These are phyloP conservation scores for Pseudocohnilembus persalinus DNA, from an alignment of 169 alveolate species.

Conservation along the genomic window DNA sequence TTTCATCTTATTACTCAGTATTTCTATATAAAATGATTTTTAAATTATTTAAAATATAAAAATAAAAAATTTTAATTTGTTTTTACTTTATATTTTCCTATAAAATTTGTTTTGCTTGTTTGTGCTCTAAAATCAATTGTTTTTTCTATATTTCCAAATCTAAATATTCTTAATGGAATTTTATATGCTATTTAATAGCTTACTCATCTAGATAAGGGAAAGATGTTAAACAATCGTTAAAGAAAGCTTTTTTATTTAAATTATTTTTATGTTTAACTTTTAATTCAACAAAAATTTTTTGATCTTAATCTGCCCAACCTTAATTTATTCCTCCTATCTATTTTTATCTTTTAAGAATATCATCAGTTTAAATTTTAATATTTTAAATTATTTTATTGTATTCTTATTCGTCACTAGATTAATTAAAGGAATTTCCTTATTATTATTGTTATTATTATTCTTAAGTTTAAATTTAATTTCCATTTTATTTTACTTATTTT, in stretches of 20 bases:
- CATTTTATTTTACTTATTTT: background rate
- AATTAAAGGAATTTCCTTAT: slow-evolving; percentile 1
- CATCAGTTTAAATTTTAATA: background rate
- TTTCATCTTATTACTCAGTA: slow-evolving; percentile 19
- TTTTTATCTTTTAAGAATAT: background rate
- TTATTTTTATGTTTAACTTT: slow-evolving; percentile 13
- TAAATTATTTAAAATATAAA: slow-evolving; percentile 9
- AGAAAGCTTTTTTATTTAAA: slow-evolving; percentile 4
- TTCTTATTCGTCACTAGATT: background rate
- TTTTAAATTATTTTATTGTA: background rate
- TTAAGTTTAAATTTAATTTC: background rate
- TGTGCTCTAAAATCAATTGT: background rate
- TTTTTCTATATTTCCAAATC: background rate
- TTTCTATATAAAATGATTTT: background rate
- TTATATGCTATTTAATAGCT: background rate
- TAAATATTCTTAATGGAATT: background rate
- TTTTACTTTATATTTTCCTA: background rate
- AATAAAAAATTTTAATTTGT: slow-evolving; percentile 1
- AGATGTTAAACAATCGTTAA: background rate
- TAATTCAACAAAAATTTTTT: slow-evolving; percentile 1
- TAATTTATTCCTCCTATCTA: slow-evolving; percentile 17
- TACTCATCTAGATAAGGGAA: background rate
- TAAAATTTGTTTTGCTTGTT: background rate
- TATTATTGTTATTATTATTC: slow-evolving; percentile 9
- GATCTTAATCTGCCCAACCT: slow-evolving; percentile 17